phyloP scores from a whole-genome alignment of 768 basidiomycete species.

The Termitomyces titanicus region DNA sequence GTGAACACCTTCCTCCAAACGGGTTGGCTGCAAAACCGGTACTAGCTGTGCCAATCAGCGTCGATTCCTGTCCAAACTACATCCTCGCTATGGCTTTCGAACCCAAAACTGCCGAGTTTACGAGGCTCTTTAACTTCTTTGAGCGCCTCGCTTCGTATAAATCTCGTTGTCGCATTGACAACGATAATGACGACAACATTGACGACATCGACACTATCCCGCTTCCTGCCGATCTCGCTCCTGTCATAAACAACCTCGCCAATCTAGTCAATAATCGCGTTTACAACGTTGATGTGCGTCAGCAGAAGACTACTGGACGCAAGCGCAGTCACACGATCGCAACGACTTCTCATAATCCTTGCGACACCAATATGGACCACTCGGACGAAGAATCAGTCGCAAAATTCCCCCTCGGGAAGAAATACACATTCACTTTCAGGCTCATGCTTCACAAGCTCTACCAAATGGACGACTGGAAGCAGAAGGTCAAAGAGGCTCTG shows the following conservation, averaged over 20 bases:
- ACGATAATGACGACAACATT: conserved; percentile 21
- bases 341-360: conserved; percentile 2
- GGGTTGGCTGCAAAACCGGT: background rate
- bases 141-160: conserved; percentile 48
- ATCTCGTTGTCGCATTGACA: conserved; percentile 26
- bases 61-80: background rate
- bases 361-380: conserved; percentile 16
- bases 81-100: conserved; percentile 23
- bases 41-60: background rate
- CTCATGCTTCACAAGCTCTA: conserved; percentile 68
- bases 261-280: conserved; percentile 18
- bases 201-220: conserved; percentile 18
- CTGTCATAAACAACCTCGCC: conserved; percentile 30
- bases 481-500: conserved; percentile 50
- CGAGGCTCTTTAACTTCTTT: conserved; percentile 49
- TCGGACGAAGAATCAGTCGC: conserved; percentile 27
- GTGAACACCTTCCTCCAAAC: background rate
- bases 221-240: conserved; percentile 34
- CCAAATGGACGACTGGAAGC: conserved; percentile 54
- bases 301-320: conserved; percentile 6
- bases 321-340: conserved; percentile 26
- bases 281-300: background rate
- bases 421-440: conserved; percentile 61
- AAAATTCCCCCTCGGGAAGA: conserved; percentile 41
- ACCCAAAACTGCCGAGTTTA: conserved; percentile 47